A percentile compares a stretch with the other conserved stretches of the same genome.
Conservation (phyloP, 495 filamentous ascomycete species). For the Aspergillus sclerotioniger region DNA sequence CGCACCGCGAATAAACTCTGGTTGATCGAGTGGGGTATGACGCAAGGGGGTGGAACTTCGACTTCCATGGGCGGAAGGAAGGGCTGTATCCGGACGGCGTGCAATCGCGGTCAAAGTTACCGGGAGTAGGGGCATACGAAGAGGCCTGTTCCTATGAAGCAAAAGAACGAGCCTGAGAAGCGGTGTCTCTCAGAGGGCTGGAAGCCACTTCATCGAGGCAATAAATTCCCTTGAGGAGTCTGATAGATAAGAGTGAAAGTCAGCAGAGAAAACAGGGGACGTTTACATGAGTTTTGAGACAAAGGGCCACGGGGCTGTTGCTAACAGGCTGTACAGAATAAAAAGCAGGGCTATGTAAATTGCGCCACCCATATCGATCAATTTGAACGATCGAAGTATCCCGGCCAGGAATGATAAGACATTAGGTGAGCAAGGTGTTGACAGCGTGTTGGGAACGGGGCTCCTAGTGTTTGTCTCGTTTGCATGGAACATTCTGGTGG, state of each 20-base stretch:
- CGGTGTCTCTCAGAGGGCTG: conserved; percentile 13
- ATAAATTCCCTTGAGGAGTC: conserved; percentile 7
- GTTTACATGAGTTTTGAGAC: background rate
- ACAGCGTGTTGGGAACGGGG: too few species aligned
- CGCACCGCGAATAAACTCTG: background rate
- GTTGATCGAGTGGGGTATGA: background rate
- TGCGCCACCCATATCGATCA: background rate
- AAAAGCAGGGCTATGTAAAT: background rate
- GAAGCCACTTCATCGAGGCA: conserved; percentile 6
- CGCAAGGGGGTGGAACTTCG: conserved; percentile 18
- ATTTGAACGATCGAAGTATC: too few species aligned
- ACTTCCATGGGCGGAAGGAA: conserved; percentile 7
- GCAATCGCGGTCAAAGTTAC: conserved; percentile 19
- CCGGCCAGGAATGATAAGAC: too few species aligned
- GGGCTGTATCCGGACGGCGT: conserved; percentile 22
- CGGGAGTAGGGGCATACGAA: conserved; percentile 24
- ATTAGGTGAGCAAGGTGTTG: too few species aligned
- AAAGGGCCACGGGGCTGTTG: background rate
- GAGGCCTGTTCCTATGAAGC: conserved; percentile 18
- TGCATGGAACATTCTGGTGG: too few species aligned
- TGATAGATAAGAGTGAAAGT: background rate
- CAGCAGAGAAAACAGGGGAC: conserved; percentile 6
- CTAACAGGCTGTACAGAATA: conserved; percentile 6
- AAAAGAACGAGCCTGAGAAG: conserved; percentile 6
- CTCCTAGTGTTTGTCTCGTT: too few species aligned